Evolutionary conservation across 2,329 filamentous ascomycete genomes (phyloP).

Genomic region (Arthrinium puccinioides): DNA sequence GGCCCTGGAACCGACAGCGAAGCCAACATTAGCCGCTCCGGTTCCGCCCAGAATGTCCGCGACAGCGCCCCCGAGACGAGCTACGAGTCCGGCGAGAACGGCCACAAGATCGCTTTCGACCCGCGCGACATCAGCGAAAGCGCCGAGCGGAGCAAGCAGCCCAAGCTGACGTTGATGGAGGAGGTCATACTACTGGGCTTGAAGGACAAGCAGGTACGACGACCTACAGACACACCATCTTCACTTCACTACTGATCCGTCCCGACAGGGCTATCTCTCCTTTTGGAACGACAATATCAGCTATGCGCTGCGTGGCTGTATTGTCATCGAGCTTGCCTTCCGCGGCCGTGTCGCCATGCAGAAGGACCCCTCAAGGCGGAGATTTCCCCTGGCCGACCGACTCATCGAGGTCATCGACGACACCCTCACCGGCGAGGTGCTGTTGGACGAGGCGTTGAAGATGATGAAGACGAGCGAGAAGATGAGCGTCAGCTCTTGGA

Average conservation of each 20-base stretch:
- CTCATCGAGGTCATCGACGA: slow-evolving; percentile 97
- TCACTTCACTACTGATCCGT: slow-evolving; percentile 7
- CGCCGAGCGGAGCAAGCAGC: slow-evolving; percentile 92
- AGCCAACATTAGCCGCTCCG: slow-evolving; percentile 17
- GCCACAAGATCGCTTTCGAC: slow-evolving; percentile 97
- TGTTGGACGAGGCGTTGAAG: slow-evolving; percentile 95
- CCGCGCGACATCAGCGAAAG: slow-evolving; percentile 96
- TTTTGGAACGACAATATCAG: slow-evolving; percentile 99
- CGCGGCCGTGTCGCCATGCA: slow-evolving; percentile 97
- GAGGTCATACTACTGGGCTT: slow-evolving; percentile 90
- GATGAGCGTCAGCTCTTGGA: slow-evolving; percentile 99
- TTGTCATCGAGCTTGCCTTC: slow-evolving; percentile 95
- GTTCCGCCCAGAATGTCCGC: slow-evolving; percentile 44
- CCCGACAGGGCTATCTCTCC: slow-evolving; percentile 78
- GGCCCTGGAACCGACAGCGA: slow-evolving; percentile 34
- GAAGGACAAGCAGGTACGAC: slow-evolving; percentile 90
- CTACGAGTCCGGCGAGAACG: slow-evolving; percentile 88
- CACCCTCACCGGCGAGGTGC: slow-evolving; percentile 89
- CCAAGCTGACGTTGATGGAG: slow-evolving; percentile 98
- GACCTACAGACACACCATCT: not conserved
- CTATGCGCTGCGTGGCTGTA: slow-evolving; percentile 93
- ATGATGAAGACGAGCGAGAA: slow-evolving; percentile 99
- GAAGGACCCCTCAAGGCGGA: slow-evolving; percentile 84
- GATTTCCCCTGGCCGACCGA: slow-evolving; percentile 87
- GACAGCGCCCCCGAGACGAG: slow-evolving; percentile 65